Base-by-base conservation (phyloP, 768 basidiomycete species). In the Suillus ampliporus region DNA sequence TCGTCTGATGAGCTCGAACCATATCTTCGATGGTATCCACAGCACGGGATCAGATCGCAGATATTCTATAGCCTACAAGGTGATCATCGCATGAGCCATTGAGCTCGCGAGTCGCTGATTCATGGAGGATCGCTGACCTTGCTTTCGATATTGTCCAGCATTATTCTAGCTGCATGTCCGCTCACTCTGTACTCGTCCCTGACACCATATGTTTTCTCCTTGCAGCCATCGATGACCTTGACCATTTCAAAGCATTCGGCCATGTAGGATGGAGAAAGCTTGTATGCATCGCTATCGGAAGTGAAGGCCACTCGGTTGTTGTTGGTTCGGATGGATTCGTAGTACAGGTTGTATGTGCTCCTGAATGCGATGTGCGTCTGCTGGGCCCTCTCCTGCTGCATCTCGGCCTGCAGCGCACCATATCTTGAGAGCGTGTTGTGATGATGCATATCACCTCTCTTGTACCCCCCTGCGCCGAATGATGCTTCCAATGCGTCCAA, bases 331-430 rank as follows among this genome's bases (percentile, higher is more conserved):
- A 64, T n/a, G 6, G 57, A 61, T 46, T 69, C 58, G 41, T 64
- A 67, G 38, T 50, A 46, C 6, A 69, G 67, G 44, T 68, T 66
- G 26, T 69, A 69, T 14, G 64, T 44, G 19, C 63, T 67, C 14
- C 51, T 9, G 50, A 69, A 71, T 1, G 57, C 34, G 2, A 68
- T 13, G 13, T 71, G 68, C 0, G 58, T 65, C 2, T 64, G 60
- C 1, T 43, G 40, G 0, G 26, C 61, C 41, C 44, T 21, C 6
- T 67, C 58, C 31, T 64, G 37, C 13, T 35, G 7, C 61, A 69
- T 71, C 13, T 66, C 57, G 4, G 68, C 69, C 38, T 70, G 66
- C 2, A 70, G 8, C 2, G 37, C 68, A 11, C 65, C 63, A 61
- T 69, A 66, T 1, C 40, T n/a, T 3, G 37, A 13, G 2, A 69